These are phyloP conservation scores for Penicillium pulvis DNA, from an alignment of 495 filamentous ascomycete genomes.

Conservation along the genomic window DNA sequence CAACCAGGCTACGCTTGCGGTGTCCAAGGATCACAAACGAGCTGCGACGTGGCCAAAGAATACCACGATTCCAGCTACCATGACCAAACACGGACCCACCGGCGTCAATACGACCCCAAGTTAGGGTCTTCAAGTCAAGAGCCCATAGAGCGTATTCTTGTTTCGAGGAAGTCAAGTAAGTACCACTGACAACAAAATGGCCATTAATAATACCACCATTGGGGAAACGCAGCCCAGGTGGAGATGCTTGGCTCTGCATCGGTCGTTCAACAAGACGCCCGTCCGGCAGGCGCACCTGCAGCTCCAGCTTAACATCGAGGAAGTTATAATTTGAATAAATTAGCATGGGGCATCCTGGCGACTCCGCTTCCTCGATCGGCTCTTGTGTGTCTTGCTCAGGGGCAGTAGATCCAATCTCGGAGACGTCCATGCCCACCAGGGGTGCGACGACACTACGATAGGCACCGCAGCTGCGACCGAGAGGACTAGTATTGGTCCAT, in stretches of 20 bases:
- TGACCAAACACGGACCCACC: constrained; percentile 92
- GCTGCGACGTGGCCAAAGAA: constrained; percentile 90
- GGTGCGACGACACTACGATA: constrained; percentile 95
- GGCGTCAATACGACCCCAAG: constrained; percentile 94
- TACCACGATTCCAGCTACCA: constrained; percentile 94
- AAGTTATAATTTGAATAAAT: constrained; percentile 99
- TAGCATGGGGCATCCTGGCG: constrained; percentile 79
- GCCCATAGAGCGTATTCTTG: constrained; percentile 99
- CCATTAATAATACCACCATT: constrained; percentile 93
- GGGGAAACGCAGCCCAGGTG: constrained; percentile 90
- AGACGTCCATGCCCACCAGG: constrained; percentile 65
- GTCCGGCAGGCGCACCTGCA: constrained; percentile 84
- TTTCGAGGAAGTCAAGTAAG: constrained; percentile 94
- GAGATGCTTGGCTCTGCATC: constrained; percentile 84
- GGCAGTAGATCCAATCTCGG: constrained; percentile 65
- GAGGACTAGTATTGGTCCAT: constrained; percentile 83
- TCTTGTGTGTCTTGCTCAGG: constrained; percentile 42
- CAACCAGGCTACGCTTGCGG: constrained; percentile 88
- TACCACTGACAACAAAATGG: constrained; percentile 95
- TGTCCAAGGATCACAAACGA: constrained; percentile 94
- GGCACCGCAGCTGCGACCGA: constrained; percentile 91
- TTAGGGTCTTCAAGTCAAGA: constrained; percentile 80
- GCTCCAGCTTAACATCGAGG: constrained; percentile 90
- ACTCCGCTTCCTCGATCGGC: constrained; percentile 40
- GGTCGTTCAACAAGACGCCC: constrained; percentile 82